Base-by-base conservation (phyloP, 2,329 filamentous ascomycete genomes). In the Trichoderma brevicompactum region DNA sequence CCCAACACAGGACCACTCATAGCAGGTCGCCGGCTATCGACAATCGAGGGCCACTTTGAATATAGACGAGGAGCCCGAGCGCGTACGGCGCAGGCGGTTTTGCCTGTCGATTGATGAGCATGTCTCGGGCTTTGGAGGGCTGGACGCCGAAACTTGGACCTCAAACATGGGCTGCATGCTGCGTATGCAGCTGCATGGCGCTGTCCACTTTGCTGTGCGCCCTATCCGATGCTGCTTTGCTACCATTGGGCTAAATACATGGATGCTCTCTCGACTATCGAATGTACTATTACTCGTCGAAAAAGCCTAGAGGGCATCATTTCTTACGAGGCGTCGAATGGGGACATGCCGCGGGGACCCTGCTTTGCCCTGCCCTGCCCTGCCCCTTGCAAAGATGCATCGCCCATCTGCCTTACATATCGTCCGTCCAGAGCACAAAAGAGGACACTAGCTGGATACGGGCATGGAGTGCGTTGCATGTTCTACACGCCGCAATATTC, bases 71-170 rank as follows among this genome's bases (percentile, higher is more conserved):
- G 43, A 59, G 55, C 28, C 55, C 55, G n/a, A 32, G 41, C 15
- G 41, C 55, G 41, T 58, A 50, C 19, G n/a, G 34, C 9, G 32
- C 34, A 23, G 10, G 15, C 2, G 13, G 32, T 13, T 9, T 8
- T 38, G 38, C 40, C 4, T 17, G 9, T 15, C 43, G 43, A 36
- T 7, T 2, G 19, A n/a, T n/a, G 19, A 12, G 9, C 9, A 60
- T 50, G 58, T 61, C 58, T 61, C 58, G 46, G 58, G 58, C 58
- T 61, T 50, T 50, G 46, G 9, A 28, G 53, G 41, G 44, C 36
- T 61, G 58, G 19, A 61, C 58, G 58, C 46, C 58, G 58, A 55
- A 40, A 61, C 44, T 9, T 50, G 9, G 36, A 41, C 23, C 19
- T 52, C 23, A 5, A 28, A 28, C 23, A 28, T 28, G 23, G 23